Percentiles rank a stretch among this genome's conserved stretches.
phyloP scores from a whole-genome alignment of 192 early-diverging fungal species.

The Coemansia sp. region DNA sequence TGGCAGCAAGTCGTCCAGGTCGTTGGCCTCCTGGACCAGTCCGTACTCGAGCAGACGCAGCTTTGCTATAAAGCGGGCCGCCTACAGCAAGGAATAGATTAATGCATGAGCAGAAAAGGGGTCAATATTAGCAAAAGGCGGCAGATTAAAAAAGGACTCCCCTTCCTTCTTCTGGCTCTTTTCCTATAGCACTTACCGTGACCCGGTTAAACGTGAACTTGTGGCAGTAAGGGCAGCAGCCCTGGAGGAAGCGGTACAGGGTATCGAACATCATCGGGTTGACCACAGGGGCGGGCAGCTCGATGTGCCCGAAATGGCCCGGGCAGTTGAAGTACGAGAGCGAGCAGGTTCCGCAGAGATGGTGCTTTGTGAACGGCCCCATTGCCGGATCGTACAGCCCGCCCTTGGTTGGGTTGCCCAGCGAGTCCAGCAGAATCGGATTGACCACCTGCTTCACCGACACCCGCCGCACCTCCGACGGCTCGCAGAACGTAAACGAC shows the following conservation, averaged over 20 bases:
- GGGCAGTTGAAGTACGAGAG: slow-evolving; percentile 83
- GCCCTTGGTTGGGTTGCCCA: slow-evolving; percentile 86
- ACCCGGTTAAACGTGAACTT: slow-evolving; percentile 61
- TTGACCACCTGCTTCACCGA: slow-evolving; percentile 95
- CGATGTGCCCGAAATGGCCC: slow-evolving; percentile 97
- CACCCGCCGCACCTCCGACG: slow-evolving; percentile 85
- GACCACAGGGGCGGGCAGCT: slow-evolving; percentile 82
- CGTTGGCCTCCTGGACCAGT: slow-evolving; percentile 79
- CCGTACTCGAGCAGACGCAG: slow-evolving; percentile 84
- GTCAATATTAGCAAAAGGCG: no score
- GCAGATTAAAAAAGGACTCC: no score
- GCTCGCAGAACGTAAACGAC: slow-evolving; percentile 88
- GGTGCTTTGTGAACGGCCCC: slow-evolving; percentile 85
- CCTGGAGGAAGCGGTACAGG: slow-evolving; percentile 84
- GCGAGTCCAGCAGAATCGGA: slow-evolving; percentile 82
- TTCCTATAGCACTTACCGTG: slow-evolving; percentile 23
- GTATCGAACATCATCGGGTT: slow-evolving; percentile 95
- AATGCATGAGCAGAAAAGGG: no score
- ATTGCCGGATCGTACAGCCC: slow-evolving; percentile 94
- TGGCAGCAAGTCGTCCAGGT: slow-evolving; percentile 68
- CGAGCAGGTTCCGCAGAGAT: slow-evolving; percentile 82
- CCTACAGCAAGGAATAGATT: no score
- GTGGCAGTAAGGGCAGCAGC: slow-evolving; percentile 90
- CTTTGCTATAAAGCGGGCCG: slow-evolving; percentile 68
- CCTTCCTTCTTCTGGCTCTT: no score